phyloP scores from a whole-genome alignment of 2,329 filamentous ascomycete genomes.

The Colletotrichum neosansevieriae region DNA sequence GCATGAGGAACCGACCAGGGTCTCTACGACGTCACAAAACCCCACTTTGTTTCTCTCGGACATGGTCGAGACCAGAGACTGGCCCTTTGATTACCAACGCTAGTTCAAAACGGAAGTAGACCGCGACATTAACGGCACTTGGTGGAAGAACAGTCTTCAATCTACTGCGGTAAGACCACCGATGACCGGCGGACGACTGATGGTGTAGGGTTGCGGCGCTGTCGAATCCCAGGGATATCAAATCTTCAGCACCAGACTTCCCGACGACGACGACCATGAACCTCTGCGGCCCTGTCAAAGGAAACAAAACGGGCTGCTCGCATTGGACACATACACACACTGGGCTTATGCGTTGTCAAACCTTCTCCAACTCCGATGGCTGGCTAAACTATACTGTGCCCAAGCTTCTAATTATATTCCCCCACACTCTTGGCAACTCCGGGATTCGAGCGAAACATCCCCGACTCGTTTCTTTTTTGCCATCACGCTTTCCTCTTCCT shows the following conservation, averaged over 20 bases:
- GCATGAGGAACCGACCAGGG: conserved; percentile 9
- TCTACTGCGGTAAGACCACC: conserved; percentile 3
- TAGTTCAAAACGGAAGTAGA: conserved; percentile 13
- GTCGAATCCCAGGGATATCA: neutral
- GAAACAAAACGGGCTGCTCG: neutral
- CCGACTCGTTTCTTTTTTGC: conserved; percentile 11
- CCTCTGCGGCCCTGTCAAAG: neutral
- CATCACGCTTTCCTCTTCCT: neutral
- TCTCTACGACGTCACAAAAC: conserved; percentile 24
- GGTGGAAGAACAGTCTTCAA: neutral
- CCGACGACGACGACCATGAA: neutral
- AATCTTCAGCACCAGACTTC: neutral
- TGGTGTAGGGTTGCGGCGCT: neutral
- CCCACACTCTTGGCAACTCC: conserved; percentile 27
- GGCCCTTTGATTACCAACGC: conserved; percentile 5
- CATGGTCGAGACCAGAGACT: conserved; percentile 6
- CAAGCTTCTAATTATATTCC: conserved; percentile 10
- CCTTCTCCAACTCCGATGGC: conserved; percentile 9
- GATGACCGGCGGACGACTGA: conserved; percentile 14
- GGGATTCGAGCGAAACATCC: conserved; percentile 39
- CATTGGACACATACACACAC: neutral
- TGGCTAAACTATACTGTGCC: conserved; percentile 1
- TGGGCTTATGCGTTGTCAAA: conserved; percentile 13
- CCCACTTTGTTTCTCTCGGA: conserved; percentile 19
- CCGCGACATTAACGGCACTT: neutral